A percentile compares a stretch with the other conserved stretches of the same genome.
These are phyloP conservation scores for Paramicrosporidium saccamoebae DNA, from an alignment of 371 early-diverging fungal genomes.

Conservation along the genomic window DNA sequence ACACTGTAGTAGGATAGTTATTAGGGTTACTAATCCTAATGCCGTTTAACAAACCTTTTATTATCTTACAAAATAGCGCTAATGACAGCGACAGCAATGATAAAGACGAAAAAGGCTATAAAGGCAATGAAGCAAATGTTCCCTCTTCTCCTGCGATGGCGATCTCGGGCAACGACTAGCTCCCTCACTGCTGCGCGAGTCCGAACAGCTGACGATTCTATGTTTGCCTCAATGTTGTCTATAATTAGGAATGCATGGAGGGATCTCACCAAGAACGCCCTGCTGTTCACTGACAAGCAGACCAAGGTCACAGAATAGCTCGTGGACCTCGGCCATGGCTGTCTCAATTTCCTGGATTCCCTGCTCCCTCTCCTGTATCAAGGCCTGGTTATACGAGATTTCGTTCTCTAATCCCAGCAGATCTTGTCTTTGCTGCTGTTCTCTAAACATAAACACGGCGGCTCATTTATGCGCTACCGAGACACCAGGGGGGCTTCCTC, in stretches of 20 bases:
- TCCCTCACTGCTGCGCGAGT: too few species aligned
- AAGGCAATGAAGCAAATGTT: too few species aligned
- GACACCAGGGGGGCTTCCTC: too few species aligned
- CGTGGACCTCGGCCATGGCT: constrained; percentile 64
- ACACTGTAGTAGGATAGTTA: too few species aligned
- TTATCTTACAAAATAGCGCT: too few species aligned
- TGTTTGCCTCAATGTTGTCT: constrained; percentile 66
- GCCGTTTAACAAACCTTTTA: too few species aligned
- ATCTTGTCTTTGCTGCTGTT: constrained; percentile 14
- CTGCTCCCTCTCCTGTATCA: constrained; percentile 68
- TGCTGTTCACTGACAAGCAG: constrained; percentile 83
- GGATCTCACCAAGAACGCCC: constrained; percentile 35
- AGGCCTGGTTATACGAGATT: constrained; percentile 54
- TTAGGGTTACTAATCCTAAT: too few species aligned
- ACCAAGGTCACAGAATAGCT: constrained; percentile 78
- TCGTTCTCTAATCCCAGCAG: constrained; percentile 49
- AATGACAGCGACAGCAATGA: too few species aligned
- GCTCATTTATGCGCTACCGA: background rate
- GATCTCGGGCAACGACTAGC: too few species aligned
- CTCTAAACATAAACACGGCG: background rate
- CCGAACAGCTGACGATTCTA: too few species aligned
- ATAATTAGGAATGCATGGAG: background rate
- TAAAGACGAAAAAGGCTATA: too few species aligned
- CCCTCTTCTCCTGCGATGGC: too few species aligned
- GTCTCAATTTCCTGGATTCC: constrained; percentile 69